phyloP scores from a whole-genome alignment of 441 rosid species.

The Daphne laureola region DNA sequence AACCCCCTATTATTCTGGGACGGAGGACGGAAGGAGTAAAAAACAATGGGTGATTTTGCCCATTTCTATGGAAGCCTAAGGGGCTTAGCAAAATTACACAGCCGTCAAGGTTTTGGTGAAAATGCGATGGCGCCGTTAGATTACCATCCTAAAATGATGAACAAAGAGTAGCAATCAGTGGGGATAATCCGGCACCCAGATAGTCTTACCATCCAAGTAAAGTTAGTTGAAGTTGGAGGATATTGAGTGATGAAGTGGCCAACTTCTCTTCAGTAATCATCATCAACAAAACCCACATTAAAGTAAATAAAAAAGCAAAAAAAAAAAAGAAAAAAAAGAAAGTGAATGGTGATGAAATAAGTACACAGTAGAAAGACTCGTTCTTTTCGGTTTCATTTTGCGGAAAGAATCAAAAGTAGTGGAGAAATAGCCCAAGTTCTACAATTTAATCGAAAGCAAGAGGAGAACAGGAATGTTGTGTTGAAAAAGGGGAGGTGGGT shows the following conservation, averaged over 20 bases:
- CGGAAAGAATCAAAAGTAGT: no score
- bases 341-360: slow-evolving; percentile 24
- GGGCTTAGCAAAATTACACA: no score
- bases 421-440: no score
- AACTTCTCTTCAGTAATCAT: slow-evolving; percentile 38
- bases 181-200: slow-evolving; percentile 23
- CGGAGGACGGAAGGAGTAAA: no score
- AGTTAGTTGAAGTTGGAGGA: slow-evolving; percentile 46
- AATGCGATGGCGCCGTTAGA: no score
- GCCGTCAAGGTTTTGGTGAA: no score
- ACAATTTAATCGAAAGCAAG: no score
- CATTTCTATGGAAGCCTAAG: no score
- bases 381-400: no score
- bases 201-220: slow-evolving; percentile 64
- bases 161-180: slow-evolving; percentile 11
- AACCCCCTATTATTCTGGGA: no score
- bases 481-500: slow-evolving; percentile 28
- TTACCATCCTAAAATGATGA: no score
- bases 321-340: slow-evolving; percentile 33
- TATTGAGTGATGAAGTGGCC: slow-evolving; percentile 72
- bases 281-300: slow-evolving; percentile 13
- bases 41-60: no score
- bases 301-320: slow-evolving; percentile 7
- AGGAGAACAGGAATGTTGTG: slow-evolving; percentile 13
- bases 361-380: neutral